phyloP scores from a whole-genome alignment of 2,329 filamentous ascomycete genomes.

The Neospermospora avenae region DNA sequence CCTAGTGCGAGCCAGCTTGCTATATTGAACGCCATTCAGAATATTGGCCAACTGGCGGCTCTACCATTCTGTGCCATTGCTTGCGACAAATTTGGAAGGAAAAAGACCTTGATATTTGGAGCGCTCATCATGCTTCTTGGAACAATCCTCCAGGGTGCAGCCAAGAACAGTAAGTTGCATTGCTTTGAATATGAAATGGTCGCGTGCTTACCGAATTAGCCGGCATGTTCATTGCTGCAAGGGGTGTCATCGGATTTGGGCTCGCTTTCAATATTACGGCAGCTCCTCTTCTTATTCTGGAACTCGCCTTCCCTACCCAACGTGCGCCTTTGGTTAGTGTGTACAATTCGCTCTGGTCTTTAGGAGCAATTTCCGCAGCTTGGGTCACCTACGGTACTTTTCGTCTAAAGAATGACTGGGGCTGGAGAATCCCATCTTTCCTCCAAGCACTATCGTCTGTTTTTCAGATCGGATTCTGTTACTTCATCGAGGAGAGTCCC shows the following conservation, averaged over 20 bases:
- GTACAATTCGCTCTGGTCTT: slow-evolving; percentile 37
- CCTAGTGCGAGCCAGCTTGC: slow-evolving; percentile 26
- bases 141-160: slow-evolving; percentile 17
- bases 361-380: slow-evolving; percentile 39
- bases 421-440: slow-evolving; percentile 26
- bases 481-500: slow-evolving; percentile 47
- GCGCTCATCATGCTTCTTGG: slow-evolving; percentile 22
- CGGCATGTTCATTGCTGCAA: slow-evolving; percentile 34
- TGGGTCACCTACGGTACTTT: slow-evolving; percentile 38
- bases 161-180: slow-evolving; percentile 20
- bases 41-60: slow-evolving; percentile 29
- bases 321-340: slow-evolving; percentile 35
- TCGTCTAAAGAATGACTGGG: slow-evolving; percentile 20
- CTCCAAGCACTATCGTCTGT: slow-evolving; percentile 21
- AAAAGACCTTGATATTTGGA: slow-evolving; percentile 15
- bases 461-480: slow-evolving; percentile 16
- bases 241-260: slow-evolving; percentile 37
- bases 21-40: slow-evolving; percentile 30
- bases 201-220: slow-evolving; percentile 1
- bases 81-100: slow-evolving; percentile 24
- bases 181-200: neutral
- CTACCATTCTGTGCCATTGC: slow-evolving; percentile 25
- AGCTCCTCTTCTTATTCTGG: slow-evolving; percentile 36
- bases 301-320: slow-evolving; percentile 38
- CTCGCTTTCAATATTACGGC: slow-evolving; percentile 35